phyloP scores from a whole-genome alignment of 2,329 filamentous ascomycete species.

The Stromatinia cepivora region DNA sequence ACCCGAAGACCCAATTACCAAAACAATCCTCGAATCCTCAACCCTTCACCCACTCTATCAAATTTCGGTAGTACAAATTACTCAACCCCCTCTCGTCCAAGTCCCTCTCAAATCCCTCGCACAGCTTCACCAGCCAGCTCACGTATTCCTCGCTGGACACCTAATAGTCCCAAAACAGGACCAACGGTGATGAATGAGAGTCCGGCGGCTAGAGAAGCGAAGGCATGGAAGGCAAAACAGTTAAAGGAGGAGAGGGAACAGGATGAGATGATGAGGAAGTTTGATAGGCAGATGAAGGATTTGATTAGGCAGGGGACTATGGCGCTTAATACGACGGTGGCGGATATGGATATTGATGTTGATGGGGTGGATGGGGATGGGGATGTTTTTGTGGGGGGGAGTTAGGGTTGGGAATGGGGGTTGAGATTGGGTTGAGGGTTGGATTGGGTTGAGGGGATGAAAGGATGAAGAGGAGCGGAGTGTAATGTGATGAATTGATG shows the following conservation, averaged over 20 bases:
- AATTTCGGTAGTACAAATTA: slow-evolving; percentile 38
- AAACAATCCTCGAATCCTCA: not conserved
- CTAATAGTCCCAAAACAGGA: slow-evolving; percentile 23
- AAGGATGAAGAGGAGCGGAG: too few relatives aligned
- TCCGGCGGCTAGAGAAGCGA: slow-evolving; percentile 61
- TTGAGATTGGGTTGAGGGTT: not conserved
- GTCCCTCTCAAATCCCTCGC: slow-evolving; percentile 44
- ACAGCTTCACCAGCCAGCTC: slow-evolving; percentile 57
- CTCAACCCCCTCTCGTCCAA: slow-evolving; percentile 49
- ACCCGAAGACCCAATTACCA: slow-evolving; percentile 3
- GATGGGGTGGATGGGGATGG: slow-evolving; percentile 24
- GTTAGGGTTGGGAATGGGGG: not conserved
- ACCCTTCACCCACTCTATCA: not conserved
- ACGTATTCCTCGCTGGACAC: slow-evolving; percentile 45
- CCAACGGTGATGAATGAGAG: slow-evolving; percentile 29
- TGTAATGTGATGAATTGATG: not conserved
- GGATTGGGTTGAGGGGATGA: not conserved
- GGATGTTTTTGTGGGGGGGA: not conserved
- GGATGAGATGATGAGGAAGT: slow-evolving; percentile 74
- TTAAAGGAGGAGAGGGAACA: slow-evolving; percentile 73
- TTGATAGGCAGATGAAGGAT: slow-evolving; percentile 76
- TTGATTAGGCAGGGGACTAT: slow-evolving; percentile 90
- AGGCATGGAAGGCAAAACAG: slow-evolving; percentile 69
- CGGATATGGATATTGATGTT: slow-evolving; percentile 37
- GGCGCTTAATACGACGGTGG: slow-evolving; percentile 69